These are phyloP conservation scores for Symbiodinium pilosum DNA, from an alignment of 73 alveolate species.

Conservation along the genomic window DNA sequence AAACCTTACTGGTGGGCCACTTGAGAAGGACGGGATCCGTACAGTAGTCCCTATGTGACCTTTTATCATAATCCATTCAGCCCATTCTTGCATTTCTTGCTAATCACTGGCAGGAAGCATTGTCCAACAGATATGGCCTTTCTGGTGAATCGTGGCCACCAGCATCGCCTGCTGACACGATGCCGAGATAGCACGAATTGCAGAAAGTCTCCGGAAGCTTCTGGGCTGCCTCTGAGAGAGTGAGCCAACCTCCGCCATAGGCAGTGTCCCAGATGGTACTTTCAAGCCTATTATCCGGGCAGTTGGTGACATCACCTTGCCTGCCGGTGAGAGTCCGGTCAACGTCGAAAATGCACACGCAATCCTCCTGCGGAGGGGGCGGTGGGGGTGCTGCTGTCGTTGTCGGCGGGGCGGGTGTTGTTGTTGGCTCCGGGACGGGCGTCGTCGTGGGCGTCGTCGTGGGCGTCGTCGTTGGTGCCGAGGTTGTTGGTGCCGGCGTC, in stretches of 20 bases:
- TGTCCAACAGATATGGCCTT: conserved; percentile 36
- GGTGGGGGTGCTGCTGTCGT: conserved; percentile 16
- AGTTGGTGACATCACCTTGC: conserved; percentile 1
- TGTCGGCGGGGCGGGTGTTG: conserved; percentile 7
- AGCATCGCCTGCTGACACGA: conserved; percentile 50
- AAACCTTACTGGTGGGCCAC: too few species aligned
- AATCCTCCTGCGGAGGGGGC: conserved; percentile 18
- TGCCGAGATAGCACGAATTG: conserved; percentile 53
- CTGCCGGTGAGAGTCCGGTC: conserved; percentile 60
- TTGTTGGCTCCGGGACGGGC: conserved; percentile 23
- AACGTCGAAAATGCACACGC: conserved; percentile 60
- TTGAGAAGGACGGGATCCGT: too few species aligned
- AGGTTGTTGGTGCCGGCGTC: neutral
- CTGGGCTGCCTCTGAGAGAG: conserved; percentile 47
- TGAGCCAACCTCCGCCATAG: conserved; percentile 48
- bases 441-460: conserved; percentile 10
- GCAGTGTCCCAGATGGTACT: conserved; percentile 47
- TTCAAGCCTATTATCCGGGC: conserved; percentile 28
- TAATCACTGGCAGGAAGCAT: too few species aligned
- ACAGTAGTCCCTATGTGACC: too few species aligned
- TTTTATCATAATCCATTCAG: too few species aligned
- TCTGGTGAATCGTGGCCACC: conserved; percentile 55
- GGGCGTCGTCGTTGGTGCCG: conserved; percentile 1
- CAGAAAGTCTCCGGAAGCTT: conserved; percentile 26
- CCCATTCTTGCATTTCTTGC: too few species aligned